Base-by-base conservation (phyloP, 768 basidiomycete species). In the Asterophora parasitica region DNA sequence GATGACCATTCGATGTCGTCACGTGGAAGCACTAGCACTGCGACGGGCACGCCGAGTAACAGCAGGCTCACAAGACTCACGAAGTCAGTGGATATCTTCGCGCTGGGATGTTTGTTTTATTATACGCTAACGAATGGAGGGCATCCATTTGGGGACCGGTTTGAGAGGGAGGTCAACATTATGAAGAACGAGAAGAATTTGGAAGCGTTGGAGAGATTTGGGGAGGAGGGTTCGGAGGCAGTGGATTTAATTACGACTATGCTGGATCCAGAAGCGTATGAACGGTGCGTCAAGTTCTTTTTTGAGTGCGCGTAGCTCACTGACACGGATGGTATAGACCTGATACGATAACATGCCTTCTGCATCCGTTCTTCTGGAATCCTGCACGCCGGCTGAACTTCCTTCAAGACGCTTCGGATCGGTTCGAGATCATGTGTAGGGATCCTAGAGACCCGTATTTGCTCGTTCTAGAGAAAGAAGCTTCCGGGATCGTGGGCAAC, bases 341-440 rank as follows among this genome's bases (percentile, higher is more conserved):
- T 1, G 86, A 93, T 55, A 95, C 94, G 6, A 81, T 79, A 10
- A 81, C 80, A n/a, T 88, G 87, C 65, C 74, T 98, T 15, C 70
- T 88, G 16, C 95, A 98, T 68, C 96, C 96, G 0, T 95, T 89
- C 75, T 99, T 97, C 73, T 99, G 96, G 96, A 85, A 92, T 46
- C 71, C 93, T 0, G 84, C 77, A 7, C 82, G 87, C 48, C 79
- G 95, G 34, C 70, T 99, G 4, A 82, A 79, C 42, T 99, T 99
- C 76, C 73, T 99, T n/a, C 94, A 95, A 65, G 96, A 98, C 53
- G 91, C 93, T 0, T 96, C 93, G 0, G 95, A 98, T 66, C 81
- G 94, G 4, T 99, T 98, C 64, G 96, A 98, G 66, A 93, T 93
- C 62, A 95, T 98, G 92, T 88, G 85, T 56, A 81, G 92, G 26